Conservation (phyloP, 352 stramenopile species). For the Phytophthora hybrid region DNA sequence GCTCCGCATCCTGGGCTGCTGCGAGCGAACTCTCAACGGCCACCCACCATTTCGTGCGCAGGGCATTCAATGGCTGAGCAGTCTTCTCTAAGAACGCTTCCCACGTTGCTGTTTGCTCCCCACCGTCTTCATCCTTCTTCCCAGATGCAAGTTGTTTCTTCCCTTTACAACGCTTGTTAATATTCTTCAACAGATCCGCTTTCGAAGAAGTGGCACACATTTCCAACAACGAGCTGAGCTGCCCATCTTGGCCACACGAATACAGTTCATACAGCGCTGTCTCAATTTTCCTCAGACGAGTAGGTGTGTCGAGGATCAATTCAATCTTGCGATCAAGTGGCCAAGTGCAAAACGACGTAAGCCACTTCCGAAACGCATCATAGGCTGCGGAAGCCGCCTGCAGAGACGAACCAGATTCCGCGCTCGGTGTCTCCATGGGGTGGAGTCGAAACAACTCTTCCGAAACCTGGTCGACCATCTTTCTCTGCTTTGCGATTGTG, state of each 20-base stretch:
- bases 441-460: conserved; percentile 24
- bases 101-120: not conserved
- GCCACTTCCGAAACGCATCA: conserved; percentile 30
- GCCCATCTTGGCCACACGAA: not conserved
- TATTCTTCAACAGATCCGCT: not conserved
- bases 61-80: conserved; percentile 12
- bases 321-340: conserved; percentile 26
- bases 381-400: conserved; percentile 7
- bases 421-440: not conserved
- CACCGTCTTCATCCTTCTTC: not conserved
- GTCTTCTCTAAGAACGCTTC: conserved; percentile 21
- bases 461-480: conserved; percentile 13
- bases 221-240: conserved; percentile 14
- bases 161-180: not conserved
- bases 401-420: not conserved
- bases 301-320: conserved; percentile 22
- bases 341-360: conserved; percentile 7
- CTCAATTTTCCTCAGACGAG: conserved; percentile 18
- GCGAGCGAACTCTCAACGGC: conserved; percentile 28
- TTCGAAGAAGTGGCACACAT: conserved; percentile 30
- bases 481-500: conserved; percentile 26
- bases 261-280: conserved; percentile 19
- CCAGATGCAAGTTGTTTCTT: conserved; percentile 8
- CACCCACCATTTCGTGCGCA: conserved; percentile 43
- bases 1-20: not conserved